Percentiles rank a stretch among this genome's conserved stretches.
Evolutionary conservation across 805 yeast species (phyloP).

Genomic region (Metschnikowia bowlesiae): DNA sequence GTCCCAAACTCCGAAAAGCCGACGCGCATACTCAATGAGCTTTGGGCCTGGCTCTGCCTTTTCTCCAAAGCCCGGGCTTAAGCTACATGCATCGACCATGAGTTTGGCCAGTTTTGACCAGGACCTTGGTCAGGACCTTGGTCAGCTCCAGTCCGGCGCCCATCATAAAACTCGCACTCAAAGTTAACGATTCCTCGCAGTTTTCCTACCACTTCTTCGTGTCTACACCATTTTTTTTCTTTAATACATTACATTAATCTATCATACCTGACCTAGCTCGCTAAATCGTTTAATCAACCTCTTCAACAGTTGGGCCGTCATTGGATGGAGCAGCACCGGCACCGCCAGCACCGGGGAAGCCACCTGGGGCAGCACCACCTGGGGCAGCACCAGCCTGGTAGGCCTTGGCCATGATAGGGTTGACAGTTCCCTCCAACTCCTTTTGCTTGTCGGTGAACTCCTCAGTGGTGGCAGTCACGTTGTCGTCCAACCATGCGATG

Average conservation of each 20-base stretch:
- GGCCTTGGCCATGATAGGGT: slow-evolving; percentile 96
- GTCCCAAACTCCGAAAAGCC: no score
- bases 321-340: slow-evolving; percentile 32
- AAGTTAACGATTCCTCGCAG: no score
- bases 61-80: no score
- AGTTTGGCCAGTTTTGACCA: not conserved
- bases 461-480: slow-evolving; percentile 88
- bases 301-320: slow-evolving; percentile 52
- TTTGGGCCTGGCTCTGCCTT: no score
- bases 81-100: no score
- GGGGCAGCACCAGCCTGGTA: slow-evolving; percentile 90
- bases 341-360: slow-evolving; percentile 62
- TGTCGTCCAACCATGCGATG: slow-evolving; percentile 86
- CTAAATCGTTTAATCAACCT: slow-evolving; percentile 40
- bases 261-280: slow-evolving; percentile 12
- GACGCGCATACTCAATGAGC: no score
- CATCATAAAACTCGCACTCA: not conserved
- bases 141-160: not conserved
- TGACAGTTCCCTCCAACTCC: slow-evolving; percentile 91
- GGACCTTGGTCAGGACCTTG: not conserved
- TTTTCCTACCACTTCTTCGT: no score
- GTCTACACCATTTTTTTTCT: not conserved
- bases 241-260: slow-evolving; percentile 13
- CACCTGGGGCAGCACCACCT: slow-evolving; percentile 47
- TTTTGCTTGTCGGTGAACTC: slow-evolving; percentile 91